Base-by-base conservation (phyloP, 225 moss, liverwort and hornwort species). In the Bryoerythrophyllum caledonicum region DNA sequence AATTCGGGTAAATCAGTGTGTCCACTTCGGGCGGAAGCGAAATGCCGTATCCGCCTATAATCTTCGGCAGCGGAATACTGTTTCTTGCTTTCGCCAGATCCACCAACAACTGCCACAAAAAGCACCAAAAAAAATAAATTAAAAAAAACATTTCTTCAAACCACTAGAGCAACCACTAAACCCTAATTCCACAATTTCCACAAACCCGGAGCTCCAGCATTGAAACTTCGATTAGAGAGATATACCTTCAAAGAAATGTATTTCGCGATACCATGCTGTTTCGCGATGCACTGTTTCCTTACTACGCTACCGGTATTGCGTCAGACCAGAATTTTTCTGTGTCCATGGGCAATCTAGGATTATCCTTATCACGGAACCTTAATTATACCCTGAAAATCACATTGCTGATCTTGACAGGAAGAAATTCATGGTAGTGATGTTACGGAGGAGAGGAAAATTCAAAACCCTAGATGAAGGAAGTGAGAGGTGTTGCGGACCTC, bases 71-170 rank as follows among this genome's bases (percentile, higher is more conserved):
- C 30, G 96, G 96, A 78, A 90, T 85, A 69, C 92, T 90, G 55
- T 97, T 97, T 79, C 92, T 85, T 65, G 91, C 78, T 71, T 92
- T 94, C 13, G 91, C 96, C 82, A 97, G 80, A 85, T 97, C 94
- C 86, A 97, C 84, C 64, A 97, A 71, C 60, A 87, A 86, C 94
- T 94, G 89, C 70, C 66, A 79, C 34, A 70, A 20, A 65, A 80
- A 32, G 24, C 37, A 71, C 8, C 37, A 19, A 30, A 38, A 7
- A 30, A 20, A n/a, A n/a, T n/a, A n/a, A n/a, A n/a, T n/a, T 4
- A 7, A 2, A 34, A 68, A 65, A 70, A 0, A 7, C 25, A n/a
- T 60, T 40, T 53, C 65, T 46, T 15, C 34, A 9, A 10, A 17
- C 2, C 55, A 37, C 55, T 60, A 15, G 19, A 24, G 30, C 63